Conservation (phyloP, 2,329 filamentous ascomycete genomes). For the Calonectria honghensis region DNA sequence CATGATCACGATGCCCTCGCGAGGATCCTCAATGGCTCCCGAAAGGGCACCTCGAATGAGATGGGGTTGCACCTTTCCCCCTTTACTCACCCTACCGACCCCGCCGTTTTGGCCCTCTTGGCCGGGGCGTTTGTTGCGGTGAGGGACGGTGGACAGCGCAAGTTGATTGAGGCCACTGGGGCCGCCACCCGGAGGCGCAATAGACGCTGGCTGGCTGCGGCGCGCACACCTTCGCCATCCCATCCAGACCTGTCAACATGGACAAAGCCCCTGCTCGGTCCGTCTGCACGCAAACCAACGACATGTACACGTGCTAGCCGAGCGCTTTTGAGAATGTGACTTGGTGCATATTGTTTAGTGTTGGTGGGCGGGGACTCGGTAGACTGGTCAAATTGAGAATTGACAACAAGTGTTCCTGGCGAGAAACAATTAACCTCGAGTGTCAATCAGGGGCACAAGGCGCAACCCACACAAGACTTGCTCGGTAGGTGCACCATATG, state of each 20-base stretch:
- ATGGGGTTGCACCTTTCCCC: slow-evolving; percentile 33
- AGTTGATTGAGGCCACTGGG: slow-evolving; percentile 27
- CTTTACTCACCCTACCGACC: slow-evolving; percentile 20
- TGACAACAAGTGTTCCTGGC: slow-evolving; percentile 31
- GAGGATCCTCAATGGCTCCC: slow-evolving; percentile 34
- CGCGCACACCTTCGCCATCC: slow-evolving; percentile 22
- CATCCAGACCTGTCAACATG: slow-evolving; percentile 31
- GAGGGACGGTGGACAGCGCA: slow-evolving; percentile 29
- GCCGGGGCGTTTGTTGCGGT: slow-evolving; percentile 42
- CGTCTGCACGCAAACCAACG: slow-evolving; percentile 51
- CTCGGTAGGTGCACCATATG: not conserved
- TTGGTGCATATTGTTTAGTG: slow-evolving; percentile 46
- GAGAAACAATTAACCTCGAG: slow-evolving; percentile 21
- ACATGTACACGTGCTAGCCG: slow-evolving; percentile 51
- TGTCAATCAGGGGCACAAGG: slow-evolving; percentile 21
- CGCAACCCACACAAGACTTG: not conserved
- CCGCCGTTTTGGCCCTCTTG: slow-evolving; percentile 29
- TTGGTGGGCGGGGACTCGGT: slow-evolving; percentile 35
- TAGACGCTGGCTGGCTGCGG: slow-evolving; percentile 24
- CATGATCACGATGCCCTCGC: slow-evolving; percentile 55
- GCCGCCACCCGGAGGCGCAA: slow-evolving; percentile 31
- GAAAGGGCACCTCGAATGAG: slow-evolving; percentile 20
- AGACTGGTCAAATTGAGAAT: slow-evolving; percentile 35
- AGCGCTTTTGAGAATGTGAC: slow-evolving; percentile 48
- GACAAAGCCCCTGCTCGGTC: slow-evolving; percentile 34